Evolutionary conservation across 2,329 filamentous ascomycete species (phyloP).

Genomic region (Ophiosphaerella korrae): DNA sequence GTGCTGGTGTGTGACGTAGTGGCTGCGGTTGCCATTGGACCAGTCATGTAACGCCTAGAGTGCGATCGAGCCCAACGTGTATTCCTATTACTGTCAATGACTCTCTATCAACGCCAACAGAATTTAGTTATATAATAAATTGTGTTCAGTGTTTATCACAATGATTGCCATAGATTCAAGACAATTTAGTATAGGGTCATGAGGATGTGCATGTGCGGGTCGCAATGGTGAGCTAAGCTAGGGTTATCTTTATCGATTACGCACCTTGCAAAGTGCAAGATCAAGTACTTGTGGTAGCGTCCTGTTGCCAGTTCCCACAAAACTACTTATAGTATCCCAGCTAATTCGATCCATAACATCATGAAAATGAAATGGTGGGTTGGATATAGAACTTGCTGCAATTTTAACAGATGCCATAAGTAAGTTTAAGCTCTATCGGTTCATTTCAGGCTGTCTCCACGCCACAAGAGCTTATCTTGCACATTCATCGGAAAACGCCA

Average conservation of each 20-base stretch:
- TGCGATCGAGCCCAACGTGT: slow-evolving; percentile 18
- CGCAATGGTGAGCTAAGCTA: slow-evolving; percentile 22
- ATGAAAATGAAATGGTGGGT: too few species aligned
- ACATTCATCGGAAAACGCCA: slow-evolving; percentile 11
- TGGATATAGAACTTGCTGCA: too few species aligned
- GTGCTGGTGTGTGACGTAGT: slow-evolving; percentile 41
- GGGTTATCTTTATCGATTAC: slow-evolving; percentile 40
- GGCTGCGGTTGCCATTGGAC: slow-evolving; percentile 19
- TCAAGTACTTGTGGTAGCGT: too few species aligned
- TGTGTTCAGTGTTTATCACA: too few species aligned
- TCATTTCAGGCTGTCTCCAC: too few species aligned
- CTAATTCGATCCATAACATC: too few species aligned
- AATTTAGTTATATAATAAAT: not conserved
- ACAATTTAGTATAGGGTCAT: slow-evolving; percentile 9
- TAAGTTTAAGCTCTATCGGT: too few species aligned
- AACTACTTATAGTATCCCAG: too few species aligned
- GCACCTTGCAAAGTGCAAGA: slow-evolving; percentile 18
- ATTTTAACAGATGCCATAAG: too few species aligned
- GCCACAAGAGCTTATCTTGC: too few species aligned
- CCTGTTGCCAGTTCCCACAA: too few species aligned
- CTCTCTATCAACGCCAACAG: too few species aligned
- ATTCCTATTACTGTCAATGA: slow-evolving; percentile 1
- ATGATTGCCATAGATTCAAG: not conserved
- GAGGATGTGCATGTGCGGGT: slow-evolving; percentile 26
- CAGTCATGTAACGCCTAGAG: slow-evolving; percentile 13